Evolutionary conservation across 2,329 filamentous ascomycete genomes (phyloP).

Genomic region (Trichoderma hamatum): DNA sequence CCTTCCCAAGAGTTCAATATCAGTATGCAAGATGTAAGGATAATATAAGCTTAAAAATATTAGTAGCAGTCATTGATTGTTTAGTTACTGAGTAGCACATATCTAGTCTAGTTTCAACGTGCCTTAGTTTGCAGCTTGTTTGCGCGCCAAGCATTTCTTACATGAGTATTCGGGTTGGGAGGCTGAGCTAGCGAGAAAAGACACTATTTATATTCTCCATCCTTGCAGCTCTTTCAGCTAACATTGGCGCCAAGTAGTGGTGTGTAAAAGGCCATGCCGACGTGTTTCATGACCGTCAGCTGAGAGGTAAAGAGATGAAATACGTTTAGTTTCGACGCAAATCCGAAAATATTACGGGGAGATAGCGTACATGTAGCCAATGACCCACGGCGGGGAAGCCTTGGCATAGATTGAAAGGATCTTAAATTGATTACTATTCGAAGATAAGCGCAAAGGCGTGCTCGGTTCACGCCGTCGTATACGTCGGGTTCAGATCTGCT

Average conservation of each 20-base stretch:
- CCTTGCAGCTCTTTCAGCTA: constrained; percentile 12
- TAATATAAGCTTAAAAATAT: not conserved
- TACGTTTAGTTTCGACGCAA: not conserved
- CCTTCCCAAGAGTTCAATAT: not conserved
- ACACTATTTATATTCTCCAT: not conserved
- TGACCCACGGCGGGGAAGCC: not conserved
- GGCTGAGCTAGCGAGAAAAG: not conserved
- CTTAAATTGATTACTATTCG: not conserved
- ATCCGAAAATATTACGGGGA: constrained; percentile 16
- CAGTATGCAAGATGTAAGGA: not conserved
- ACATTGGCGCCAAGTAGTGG: constrained; percentile 10
- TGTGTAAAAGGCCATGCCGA: not conserved
- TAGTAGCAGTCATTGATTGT: too few relatives aligned
- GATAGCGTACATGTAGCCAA: not conserved
- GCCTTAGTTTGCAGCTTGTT: not conserved
- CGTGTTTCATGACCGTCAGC: not conserved
- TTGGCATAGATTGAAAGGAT: not conserved
- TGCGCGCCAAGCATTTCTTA: not conserved
- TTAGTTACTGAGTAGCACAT: not conserved
- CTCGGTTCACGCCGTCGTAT: constrained; percentile 6
- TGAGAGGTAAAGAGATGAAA: not conserved
- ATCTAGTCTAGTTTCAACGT: not conserved
- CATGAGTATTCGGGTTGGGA: not conserved
- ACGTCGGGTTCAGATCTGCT: constrained; percentile 6
- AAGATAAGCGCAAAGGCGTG: not conserved